phyloP scores from a whole-genome alignment of 2,329 filamentous ascomycete species.

The Fusarium sp. region DNA sequence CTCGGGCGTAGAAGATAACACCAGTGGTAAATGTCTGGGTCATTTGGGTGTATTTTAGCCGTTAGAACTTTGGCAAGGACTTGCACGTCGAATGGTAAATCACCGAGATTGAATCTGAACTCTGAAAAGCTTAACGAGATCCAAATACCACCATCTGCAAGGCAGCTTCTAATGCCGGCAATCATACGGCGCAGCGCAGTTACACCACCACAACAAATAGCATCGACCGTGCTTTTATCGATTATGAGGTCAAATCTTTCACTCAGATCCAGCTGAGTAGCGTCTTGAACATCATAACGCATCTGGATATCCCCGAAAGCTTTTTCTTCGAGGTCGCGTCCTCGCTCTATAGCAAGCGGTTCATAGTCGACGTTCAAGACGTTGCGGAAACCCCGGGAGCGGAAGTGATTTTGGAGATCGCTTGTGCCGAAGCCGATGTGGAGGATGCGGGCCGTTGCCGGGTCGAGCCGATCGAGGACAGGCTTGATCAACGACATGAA shows the following conservation, averaged over 20 bases:
- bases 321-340: constrained; percentile 56
- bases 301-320: constrained; percentile 61
- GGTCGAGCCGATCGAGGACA: constrained; percentile 50
- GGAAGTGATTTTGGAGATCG: constrained; percentile 63
- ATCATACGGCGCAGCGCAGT: constrained; percentile 57
- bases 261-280: constrained; percentile 54
- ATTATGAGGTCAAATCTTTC: constrained; percentile 58
- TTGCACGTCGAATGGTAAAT: constrained; percentile 58
- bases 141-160: constrained; percentile 59
- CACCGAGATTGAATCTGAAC: constrained; percentile 55
- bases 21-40: constrained; percentile 63
- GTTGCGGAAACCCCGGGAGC: constrained; percentile 56
- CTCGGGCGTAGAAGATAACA: constrained; percentile 60
- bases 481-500: constrained; percentile 59
- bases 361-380: constrained; percentile 66
- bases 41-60: constrained; percentile 56
- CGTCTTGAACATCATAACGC: constrained; percentile 61
- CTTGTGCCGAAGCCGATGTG: constrained; percentile 65
- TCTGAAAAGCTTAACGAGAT: constrained; percentile 64
- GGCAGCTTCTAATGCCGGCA: constrained; percentile 51
- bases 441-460: constrained; percentile 54
- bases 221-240: constrained; percentile 65
- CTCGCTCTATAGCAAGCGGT: constrained; percentile 61
- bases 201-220: constrained; percentile 61
- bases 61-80: constrained; percentile 59